phyloP scores from a whole-genome alignment of 768 basidiomycete genomes.

The Auricularia auricula-judae region DNA sequence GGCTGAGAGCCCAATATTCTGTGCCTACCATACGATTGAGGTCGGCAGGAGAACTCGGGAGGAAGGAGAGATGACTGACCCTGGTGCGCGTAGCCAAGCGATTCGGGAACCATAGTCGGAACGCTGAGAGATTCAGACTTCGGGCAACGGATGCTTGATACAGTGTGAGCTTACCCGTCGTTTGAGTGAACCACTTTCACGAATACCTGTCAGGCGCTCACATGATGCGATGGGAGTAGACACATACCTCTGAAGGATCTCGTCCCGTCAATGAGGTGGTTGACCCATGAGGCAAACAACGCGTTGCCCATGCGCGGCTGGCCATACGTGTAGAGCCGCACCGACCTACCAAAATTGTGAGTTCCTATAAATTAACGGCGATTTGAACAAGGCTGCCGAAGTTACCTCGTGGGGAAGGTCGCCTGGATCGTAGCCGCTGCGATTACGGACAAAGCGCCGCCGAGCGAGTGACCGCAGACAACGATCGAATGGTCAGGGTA shows the following conservation, averaged over 20 bases:
- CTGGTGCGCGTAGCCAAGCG: conserved; percentile 11
- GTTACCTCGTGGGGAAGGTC: conserved; percentile 8
- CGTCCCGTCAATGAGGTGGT: conserved; percentile 4
- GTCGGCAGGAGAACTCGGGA: background rate
- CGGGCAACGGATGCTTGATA: background rate
- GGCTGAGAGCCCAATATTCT: background rate
- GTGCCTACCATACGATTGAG: background rate
- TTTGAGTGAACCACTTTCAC: background rate
- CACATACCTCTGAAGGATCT: conserved; percentile 8
- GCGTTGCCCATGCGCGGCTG: conserved; percentile 13
- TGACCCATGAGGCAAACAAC: conserved; percentile 8
- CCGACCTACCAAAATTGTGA: background rate
- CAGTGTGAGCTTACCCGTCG: background rate
- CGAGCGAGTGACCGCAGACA: conserved; percentile 16
- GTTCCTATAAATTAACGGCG: background rate
- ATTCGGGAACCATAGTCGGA: conserved; percentile 10
- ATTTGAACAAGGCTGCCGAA: background rate
- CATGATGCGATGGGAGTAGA: too few species aligned
- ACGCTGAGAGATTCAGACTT: conserved; percentile 2
- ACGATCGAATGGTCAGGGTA: conserved; percentile 11
- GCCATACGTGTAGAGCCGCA: conserved; percentile 12
- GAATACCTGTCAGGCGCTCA: too few species aligned
- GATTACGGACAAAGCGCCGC: conserved; percentile 14
- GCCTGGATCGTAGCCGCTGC: conserved; percentile 12
- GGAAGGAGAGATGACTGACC: background rate